Evolutionary conservation across 768 basidiomycete species (phyloP).

Genomic region (Cystobasidium tubakii): DNA sequence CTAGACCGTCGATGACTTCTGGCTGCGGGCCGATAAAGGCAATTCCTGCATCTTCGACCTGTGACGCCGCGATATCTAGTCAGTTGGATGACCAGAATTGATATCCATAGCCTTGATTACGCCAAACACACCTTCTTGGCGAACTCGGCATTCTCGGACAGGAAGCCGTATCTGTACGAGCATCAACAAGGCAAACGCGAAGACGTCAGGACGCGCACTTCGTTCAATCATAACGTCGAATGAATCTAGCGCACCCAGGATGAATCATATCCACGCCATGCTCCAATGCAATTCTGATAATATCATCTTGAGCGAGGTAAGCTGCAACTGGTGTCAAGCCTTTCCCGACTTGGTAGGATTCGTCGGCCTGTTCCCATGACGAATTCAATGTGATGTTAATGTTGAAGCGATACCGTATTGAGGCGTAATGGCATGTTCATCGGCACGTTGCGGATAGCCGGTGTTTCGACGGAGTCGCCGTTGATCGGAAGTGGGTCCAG

Average conservation of each 20-base stretch:
- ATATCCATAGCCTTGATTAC: too few relatives aligned
- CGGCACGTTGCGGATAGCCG: background rate
- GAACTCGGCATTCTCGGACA: slow-evolving; percentile 93
- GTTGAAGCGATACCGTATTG: background rate
- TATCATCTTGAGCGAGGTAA: slow-evolving; percentile 95
- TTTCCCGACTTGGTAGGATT: slow-evolving; percentile 96
- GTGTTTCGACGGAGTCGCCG: background rate
- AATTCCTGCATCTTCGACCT: slow-evolving; percentile 89
- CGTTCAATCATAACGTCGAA: too few relatives aligned
- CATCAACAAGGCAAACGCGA: background rate
- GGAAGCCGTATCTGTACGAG: slow-evolving; percentile 76
- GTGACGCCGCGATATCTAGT: background rate
- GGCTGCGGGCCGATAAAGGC: slow-evolving; percentile 94
- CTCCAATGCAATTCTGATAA: slow-evolving; percentile 71
- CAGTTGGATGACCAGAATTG: too few relatives aligned
- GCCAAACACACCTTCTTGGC: slow-evolving; percentile 61
- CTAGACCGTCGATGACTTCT: slow-evolving; percentile 91
- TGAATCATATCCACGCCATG: slow-evolving; percentile 99
- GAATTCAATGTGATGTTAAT: background rate
- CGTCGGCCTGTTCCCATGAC: slow-evolving; percentile 66
- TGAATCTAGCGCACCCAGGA: too few relatives aligned
- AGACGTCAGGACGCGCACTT: too few relatives aligned
- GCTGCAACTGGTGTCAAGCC: slow-evolving; percentile 93
- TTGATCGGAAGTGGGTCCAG: slow-evolving; percentile 7
- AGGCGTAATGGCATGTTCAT: background rate